phyloP scores from a whole-genome alignment of 2,329 filamentous ascomycete genomes.

The Monilinia fructigena region DNA sequence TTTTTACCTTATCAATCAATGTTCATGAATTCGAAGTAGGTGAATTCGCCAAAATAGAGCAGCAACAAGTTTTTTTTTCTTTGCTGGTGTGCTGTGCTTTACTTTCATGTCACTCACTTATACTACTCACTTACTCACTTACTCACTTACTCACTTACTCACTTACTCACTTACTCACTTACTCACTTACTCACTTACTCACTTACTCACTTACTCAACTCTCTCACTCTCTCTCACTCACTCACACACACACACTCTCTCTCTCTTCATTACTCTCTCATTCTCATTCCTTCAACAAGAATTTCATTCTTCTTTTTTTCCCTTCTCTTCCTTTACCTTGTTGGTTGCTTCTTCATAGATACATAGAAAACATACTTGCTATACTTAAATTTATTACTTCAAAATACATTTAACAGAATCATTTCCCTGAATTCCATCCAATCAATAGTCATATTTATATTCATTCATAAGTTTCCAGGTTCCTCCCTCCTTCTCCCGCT shows the following conservation, averaged over 20 bases:
- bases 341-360: neutral
- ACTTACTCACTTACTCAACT: no score
- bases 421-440: neutral
- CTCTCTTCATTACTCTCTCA: neutral
- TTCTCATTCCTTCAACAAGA: constrained; percentile 8
- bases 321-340: neutral
- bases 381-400: no score
- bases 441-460: neutral
- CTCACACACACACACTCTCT: no score
- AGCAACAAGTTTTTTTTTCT: constrained; percentile 8
- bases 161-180: no score
- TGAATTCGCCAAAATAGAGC: constrained; percentile 5
- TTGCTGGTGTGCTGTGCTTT: neutral
- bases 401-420: neutral
- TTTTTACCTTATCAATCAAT: no score
- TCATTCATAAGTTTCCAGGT: neutral
- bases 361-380: no score
- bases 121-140: no score
- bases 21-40: neutral
- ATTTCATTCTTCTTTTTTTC: neutral
- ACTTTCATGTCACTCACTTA: constrained; percentile 4
- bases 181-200: no score
- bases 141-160: no score
- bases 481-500: no score
- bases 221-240: no score